Percentiles rank a stretch among this genome's conserved stretches.
phyloP scores from a whole-genome alignment of 139 green algal species.

The Chlamydomonas eustigma region DNA sequence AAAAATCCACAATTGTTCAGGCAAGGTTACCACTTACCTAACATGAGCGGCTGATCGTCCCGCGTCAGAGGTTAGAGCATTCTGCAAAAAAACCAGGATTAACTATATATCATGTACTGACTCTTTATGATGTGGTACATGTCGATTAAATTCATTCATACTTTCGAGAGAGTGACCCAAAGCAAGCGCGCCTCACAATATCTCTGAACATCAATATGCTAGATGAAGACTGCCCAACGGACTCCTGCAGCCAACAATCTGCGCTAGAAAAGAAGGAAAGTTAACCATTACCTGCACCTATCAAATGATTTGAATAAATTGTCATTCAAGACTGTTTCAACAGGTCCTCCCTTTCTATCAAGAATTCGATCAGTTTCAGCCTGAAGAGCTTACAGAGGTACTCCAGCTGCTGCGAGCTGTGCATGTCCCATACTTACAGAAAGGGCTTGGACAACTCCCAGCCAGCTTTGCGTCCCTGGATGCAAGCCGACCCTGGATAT shows the following conservation, averaged over 20 bases:
- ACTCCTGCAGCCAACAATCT: conserved; percentile 44
- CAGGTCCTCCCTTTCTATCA: conserved; percentile 20
- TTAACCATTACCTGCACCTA: background rate
- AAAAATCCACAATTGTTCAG: too few relatives aligned
- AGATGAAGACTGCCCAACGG: conserved; percentile 41
- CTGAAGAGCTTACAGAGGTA: conserved; percentile 16
- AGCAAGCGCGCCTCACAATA: too few relatives aligned
- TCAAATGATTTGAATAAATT: background rate
- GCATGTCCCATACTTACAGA: conserved; percentile 60
- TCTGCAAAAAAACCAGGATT: too few relatives aligned
- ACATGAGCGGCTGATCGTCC: too few relatives aligned
- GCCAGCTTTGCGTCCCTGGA: conserved; percentile 68
- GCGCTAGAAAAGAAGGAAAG: conserved; percentile 45
- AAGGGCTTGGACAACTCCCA: conserved; percentile 49
- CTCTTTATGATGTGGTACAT: too few relatives aligned
- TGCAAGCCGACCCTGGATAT: conserved; percentile 83
- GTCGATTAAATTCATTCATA: too few relatives aligned
- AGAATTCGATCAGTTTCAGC: conserved; percentile 13
- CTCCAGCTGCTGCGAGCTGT: conserved; percentile 46
- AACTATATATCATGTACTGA: too few relatives aligned
- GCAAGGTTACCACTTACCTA: too few relatives aligned
- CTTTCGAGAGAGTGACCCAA: too few relatives aligned
- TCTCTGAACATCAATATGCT: conserved; percentile 28
- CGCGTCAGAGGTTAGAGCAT: too few relatives aligned
- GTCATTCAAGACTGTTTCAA: background rate